phyloP scores from a whole-genome alignment of 1,284 basidiomycete species.

The Prillingera fragicola region DNA sequence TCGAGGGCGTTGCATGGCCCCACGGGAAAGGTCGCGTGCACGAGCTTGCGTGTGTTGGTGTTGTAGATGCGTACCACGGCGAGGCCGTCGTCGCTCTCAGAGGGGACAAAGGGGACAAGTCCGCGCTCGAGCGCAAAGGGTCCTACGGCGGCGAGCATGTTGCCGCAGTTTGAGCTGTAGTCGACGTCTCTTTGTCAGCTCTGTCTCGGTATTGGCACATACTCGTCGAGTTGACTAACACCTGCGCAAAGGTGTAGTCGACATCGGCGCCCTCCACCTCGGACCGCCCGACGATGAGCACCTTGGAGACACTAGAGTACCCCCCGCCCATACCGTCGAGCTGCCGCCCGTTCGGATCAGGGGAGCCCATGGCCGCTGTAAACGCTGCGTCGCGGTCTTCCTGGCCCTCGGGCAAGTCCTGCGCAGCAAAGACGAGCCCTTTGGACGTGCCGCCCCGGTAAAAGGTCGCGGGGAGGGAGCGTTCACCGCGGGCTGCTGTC shows the following conservation, averaged over 20 bases:
- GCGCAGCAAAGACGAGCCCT: constrained; percentile 61
- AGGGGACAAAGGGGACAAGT: not conserved
- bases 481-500: not conserved
- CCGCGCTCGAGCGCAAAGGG: constrained; percentile 32
- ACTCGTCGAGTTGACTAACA: constrained; percentile 14
- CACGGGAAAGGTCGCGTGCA: constrained; percentile 12
- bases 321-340: constrained; percentile 71
- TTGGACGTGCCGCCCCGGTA: constrained; percentile 70
- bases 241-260: constrained; percentile 32
- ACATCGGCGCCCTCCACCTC: constrained; percentile 20
- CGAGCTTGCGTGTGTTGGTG: constrained; percentile 17
- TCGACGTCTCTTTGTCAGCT: constrained; percentile 17
- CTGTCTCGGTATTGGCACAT: not conserved
- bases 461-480: constrained; percentile 9
- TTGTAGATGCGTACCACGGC: constrained; percentile 17
- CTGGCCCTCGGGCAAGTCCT: constrained; percentile 53
- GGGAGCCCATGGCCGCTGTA: constrained; percentile 74
- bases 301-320: constrained; percentile 69
- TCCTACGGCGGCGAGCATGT: constrained; percentile 34
- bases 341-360: constrained; percentile 69
- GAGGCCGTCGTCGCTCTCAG: constrained; percentile 11
- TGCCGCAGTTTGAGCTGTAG: constrained; percentile 34
- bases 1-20: constrained; percentile 53
- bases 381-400: constrained; percentile 60
- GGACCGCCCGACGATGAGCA: constrained; percentile 60